Evolutionary conservation across 169 alveolate genomes (phyloP).

Genomic region (Cystoisospora suis): DNA sequence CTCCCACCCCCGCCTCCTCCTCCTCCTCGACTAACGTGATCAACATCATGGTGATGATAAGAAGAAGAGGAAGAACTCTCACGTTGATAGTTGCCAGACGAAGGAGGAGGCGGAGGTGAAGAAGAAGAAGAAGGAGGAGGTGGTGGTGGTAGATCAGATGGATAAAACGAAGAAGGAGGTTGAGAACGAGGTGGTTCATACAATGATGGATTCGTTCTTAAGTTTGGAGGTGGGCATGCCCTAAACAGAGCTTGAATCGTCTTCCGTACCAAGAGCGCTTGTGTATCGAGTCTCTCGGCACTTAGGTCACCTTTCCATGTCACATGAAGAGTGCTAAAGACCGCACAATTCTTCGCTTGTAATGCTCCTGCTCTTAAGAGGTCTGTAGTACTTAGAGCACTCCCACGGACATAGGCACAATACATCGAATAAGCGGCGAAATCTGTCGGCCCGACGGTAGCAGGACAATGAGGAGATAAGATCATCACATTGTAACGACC

Average conservation of each 20-base stretch:
- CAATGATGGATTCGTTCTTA: no score
- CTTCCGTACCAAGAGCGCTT: conserved; percentile 51
- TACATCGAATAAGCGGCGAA: conserved; percentile 17
- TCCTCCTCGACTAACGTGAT: no score
- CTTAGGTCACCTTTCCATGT: conserved; percentile 51
- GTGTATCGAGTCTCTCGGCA: conserved; percentile 47
- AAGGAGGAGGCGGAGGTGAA: not conserved
- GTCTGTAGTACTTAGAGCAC: conserved; percentile 49
- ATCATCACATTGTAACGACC: conserved; percentile 38
- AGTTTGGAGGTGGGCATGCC: no score
- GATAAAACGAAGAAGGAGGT: not conserved
- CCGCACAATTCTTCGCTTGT: conserved; percentile 35
- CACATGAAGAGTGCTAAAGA: conserved; percentile 43
- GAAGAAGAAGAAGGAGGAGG: not conserved
- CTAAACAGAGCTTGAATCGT: conserved; percentile 47
- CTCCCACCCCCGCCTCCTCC: no score
- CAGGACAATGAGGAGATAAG: conserved; percentile 43
- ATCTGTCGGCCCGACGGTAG: conserved; percentile 51
- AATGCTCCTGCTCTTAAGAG: conserved; percentile 60
- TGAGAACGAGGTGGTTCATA: not conserved
- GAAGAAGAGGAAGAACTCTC: no score
- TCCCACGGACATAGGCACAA: conserved; percentile 60
- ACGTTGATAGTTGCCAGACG: no score
- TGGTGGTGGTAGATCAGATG: not conserved
- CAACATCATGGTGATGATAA: no score